phyloP scores from a whole-genome alignment of 2,329 filamentous ascomycete genomes.

The Aspergillus costaricaensis region DNA sequence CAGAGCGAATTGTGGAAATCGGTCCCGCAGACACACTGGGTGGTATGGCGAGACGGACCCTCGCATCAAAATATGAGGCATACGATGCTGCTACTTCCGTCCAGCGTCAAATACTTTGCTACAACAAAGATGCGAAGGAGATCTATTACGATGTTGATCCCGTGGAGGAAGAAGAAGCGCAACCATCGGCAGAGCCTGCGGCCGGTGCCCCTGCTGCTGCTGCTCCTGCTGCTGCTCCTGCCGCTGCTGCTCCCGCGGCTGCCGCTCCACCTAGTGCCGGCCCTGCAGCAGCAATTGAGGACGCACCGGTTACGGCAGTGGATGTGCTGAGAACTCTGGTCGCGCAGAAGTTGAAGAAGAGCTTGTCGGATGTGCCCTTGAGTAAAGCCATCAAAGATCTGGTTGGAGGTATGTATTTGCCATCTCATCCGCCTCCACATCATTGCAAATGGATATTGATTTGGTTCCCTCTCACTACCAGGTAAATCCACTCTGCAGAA shows the following conservation, averaged over 20 bases:
- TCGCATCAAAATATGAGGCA: conserved; percentile 96
- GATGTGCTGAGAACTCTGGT: conserved; percentile 88
- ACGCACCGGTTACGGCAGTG: conserved; percentile 82
- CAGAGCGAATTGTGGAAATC: conserved; percentile 96
- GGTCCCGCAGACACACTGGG: conserved; percentile 95
- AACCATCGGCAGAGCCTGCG: conserved; percentile 42
- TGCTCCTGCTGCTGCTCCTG: conserved; percentile 49
- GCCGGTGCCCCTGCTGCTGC: conserved; percentile 45
- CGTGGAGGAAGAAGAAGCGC: conserved; percentile 80
- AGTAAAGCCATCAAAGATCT: conserved; percentile 98
- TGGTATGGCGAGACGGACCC: conserved; percentile 93
- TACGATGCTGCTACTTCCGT: conserved; percentile 97
- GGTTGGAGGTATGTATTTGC: conserved; percentile 75
- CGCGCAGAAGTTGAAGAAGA: conserved; percentile 97
- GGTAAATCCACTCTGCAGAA: conserved; percentile 98
- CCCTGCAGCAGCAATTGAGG: conserved; percentile 81
- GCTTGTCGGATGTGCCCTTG: conserved; percentile 80
- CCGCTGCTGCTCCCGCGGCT: conserved; percentile 57
- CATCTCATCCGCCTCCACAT: neutral
- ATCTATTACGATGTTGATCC: conserved; percentile 99
- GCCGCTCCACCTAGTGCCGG: conserved; percentile 70
- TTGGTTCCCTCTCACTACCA: conserved; percentile 39
- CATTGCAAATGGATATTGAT: conserved; percentile 10
- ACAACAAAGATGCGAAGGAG: conserved; percentile 98
- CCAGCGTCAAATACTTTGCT: conserved; percentile 96